A percentile compares a stretch with the other conserved stretches of the same genome.
phyloP scores from a whole-genome alignment of 345 rosid genomes.

The Eucalyptus urophylla region DNA sequence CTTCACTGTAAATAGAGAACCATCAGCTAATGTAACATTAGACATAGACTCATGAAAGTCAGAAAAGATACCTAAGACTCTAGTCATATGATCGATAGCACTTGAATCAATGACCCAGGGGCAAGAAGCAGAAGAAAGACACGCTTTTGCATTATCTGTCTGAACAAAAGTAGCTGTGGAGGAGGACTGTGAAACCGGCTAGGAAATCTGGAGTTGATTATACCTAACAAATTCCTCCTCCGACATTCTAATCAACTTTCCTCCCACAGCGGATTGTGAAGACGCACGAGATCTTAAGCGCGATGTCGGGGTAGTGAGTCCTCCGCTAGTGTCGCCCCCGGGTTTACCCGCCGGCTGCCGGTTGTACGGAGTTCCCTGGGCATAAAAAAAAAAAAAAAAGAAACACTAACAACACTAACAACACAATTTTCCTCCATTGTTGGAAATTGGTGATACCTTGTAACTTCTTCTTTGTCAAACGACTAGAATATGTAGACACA shows the following conservation, averaged over 20 bases:
- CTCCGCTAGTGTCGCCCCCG: no score
- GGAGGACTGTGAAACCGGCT: neutral
- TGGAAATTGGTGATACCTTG: neutral
- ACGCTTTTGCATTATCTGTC: no score
- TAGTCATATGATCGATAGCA: fast-evolving
- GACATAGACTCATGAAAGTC: neutral
- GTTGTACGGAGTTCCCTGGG: no score
- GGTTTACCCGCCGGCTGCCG: no score
- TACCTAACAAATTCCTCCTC: neutral
- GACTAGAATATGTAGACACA: neutral
- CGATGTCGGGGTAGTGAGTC: no score
- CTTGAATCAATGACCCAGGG: neutral
- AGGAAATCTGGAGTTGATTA: neutral
- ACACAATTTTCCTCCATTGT: neutral
- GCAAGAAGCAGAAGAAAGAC: neutral
- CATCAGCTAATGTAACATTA: neutral
- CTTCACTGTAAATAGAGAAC: no score
- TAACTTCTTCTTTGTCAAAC: neutral
- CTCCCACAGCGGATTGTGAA: neutral
- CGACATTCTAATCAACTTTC: neutral
- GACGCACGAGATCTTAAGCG: no score
- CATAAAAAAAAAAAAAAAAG: no score
- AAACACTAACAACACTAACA: no score
- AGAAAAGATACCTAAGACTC: neutral
- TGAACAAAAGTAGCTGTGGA: neutral